A percentile compares a stretch with the other conserved stretches of the same genome.
These are phyloP conservation scores for Trichosporon asahii DNA, from an alignment of 1,284 basidiomycete species.

Conservation along the genomic window DNA sequence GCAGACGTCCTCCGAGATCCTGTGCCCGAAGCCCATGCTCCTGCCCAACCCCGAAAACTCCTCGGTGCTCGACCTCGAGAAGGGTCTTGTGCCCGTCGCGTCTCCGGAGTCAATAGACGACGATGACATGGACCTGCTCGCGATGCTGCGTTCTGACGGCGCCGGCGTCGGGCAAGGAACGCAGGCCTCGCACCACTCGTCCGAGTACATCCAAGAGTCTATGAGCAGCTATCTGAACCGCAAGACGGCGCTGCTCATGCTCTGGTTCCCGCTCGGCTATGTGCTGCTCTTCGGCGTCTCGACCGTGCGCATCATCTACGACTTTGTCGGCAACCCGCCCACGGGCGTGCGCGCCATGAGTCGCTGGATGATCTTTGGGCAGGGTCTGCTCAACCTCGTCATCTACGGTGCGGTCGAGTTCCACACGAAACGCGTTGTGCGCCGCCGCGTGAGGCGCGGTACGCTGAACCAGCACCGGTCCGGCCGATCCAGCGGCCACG, in stretches of 20 bases:
- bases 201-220: conserved; percentile 46
- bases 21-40: background rate
- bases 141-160: conserved; percentile 37
- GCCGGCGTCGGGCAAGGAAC: conserved; percentile 22
- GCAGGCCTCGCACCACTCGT: conserved; percentile 21
- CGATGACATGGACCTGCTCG: conserved; percentile 41
- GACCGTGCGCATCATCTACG: conserved; percentile 50
- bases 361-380: conserved; percentile 52
- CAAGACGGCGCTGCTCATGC: conserved; percentile 51
- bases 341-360: conserved; percentile 45
- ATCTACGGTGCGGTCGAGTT: conserved; percentile 53
- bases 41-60: background rate
- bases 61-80: conserved; percentile 15
- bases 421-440: conserved; percentile 47
- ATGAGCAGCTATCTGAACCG: conserved; percentile 52
- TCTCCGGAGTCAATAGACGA: conserved; percentile 25
- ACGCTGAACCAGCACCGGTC: conserved; percentile 28
- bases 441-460: conserved; percentile 38
- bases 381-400: conserved; percentile 49
- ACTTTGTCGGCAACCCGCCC: conserved; percentile 42
- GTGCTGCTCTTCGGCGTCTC: conserved; percentile 52
- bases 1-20: background rate
- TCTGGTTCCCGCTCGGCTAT: conserved; percentile 52
- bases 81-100: conserved; percentile 18
- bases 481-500: background rate